Conservation (phyloP, 148 eudicot species). For the Drosera capensis region DNA sequence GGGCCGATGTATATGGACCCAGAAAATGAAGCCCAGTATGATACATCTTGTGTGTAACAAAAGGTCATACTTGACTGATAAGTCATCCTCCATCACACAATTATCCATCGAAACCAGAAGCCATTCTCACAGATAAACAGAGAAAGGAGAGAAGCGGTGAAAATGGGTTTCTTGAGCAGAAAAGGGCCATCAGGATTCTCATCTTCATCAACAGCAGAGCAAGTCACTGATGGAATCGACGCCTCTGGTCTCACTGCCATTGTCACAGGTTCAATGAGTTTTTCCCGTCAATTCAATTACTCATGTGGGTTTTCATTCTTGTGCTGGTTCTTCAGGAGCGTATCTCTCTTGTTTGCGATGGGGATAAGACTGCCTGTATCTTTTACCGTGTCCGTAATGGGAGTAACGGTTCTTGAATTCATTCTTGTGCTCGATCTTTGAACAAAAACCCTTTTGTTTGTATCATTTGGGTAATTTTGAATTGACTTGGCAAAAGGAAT, state of each 20-base stretch:
- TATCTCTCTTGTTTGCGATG: too few relatives aligned
- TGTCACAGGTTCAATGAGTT: conserved; percentile 46
- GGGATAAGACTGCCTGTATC: too few relatives aligned
- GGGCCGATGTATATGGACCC: too few relatives aligned
- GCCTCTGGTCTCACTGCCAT: conserved; percentile 70
- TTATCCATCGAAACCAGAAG: too few relatives aligned
- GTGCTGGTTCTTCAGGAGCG: background rate
- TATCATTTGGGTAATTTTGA: background rate
- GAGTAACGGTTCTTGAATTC: background rate
- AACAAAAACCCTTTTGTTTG: background rate
- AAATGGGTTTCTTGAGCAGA: conserved; percentile 60
- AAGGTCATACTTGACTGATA: too few relatives aligned
- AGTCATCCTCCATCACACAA: too few relatives aligned
- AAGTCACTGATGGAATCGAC: conserved; percentile 63
- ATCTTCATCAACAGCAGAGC: conserved; percentile 52
- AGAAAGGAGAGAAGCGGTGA: too few relatives aligned
- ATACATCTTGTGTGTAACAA: too few relatives aligned
- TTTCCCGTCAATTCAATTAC: background rate
- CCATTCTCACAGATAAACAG: too few relatives aligned
- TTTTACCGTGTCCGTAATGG: too few relatives aligned
- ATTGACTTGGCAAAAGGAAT: background rate
- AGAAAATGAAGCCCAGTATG: too few relatives aligned
- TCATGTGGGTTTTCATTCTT: background rate
- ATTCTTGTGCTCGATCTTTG: background rate
- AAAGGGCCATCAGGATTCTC: conserved; percentile 83